Base-by-base conservation (phyloP, 2,329 filamentous ascomycete species). In the Colletotrichum sansevieriae region DNA sequence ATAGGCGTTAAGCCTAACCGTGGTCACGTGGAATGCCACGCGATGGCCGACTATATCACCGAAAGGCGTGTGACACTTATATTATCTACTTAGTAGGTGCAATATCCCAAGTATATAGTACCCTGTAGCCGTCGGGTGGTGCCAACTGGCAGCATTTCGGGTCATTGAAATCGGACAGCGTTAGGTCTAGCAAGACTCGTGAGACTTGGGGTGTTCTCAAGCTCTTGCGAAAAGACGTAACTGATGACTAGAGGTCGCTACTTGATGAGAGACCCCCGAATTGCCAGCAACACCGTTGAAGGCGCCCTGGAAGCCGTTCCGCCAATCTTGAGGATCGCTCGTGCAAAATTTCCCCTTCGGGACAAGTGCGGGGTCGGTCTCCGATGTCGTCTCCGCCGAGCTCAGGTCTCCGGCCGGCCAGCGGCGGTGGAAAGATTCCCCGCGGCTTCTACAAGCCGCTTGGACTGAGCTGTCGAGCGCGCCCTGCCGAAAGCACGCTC, bases 311-410 rank as follows among this genome's bases (percentile, higher is more conserved):
- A 11, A 33, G 25, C 25, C 58, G 39, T 29, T 22, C 9, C 35
- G 20, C 22, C 25, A 57, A 39, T 35, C 41, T 39, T 35, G 13
- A 13, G 22, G 39, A 66, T 63, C 63, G 43, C 52, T 35, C 10
- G 15, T 12, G 13, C 3, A 9, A 12, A 5, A 10, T 9, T 46
- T 25, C 22, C 44, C 8, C 4, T 52, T 67, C 51, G 20, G 25
- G 65, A 25, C 15, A 58, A 52, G 59, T 58, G 65, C 59, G 59
- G 59, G 65, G 64, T 56, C 20, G 20, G n/a, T 22, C 49, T 63
- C 64, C 59, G 65, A 58, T 62, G 49, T 62, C 47, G 59, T 44
- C 25, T 37, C 47, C 59, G 20, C 59, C 25, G 43, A n/a, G 37
- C 20, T 33, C 58, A n/a, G 37, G 13, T 33, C 58, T 51, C 58